These are phyloP conservation scores for Pythium guiyangense DNA, from an alignment of 352 stramenopile species.

Conservation along the genomic window DNA sequence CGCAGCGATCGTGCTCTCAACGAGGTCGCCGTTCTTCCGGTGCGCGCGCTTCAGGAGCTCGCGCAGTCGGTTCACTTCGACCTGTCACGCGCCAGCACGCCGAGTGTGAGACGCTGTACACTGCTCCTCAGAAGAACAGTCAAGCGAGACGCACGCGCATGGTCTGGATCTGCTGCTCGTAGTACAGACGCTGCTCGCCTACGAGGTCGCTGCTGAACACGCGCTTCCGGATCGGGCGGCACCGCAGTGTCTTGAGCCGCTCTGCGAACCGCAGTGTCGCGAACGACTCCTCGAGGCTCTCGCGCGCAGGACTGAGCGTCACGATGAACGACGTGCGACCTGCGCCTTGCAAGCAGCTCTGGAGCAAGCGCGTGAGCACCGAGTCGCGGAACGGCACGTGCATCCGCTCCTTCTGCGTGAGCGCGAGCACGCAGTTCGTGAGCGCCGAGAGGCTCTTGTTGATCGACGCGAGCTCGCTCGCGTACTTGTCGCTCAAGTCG, in stretches of 20 bases:
- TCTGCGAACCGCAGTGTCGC: slow-evolving; percentile 70
- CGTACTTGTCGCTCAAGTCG: slow-evolving; percentile 56
- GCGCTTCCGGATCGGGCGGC: slow-evolving; percentile 42
- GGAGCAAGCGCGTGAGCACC: slow-evolving; percentile 58
- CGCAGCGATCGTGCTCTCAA: slow-evolving; percentile 14
- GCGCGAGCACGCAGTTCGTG: slow-evolving; percentile 70
- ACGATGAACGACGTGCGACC: slow-evolving; percentile 60
- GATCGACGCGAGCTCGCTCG: slow-evolving; percentile 53
- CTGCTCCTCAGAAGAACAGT: neutral
- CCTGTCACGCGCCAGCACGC: slow-evolving; percentile 11
- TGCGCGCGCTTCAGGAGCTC: slow-evolving; percentile 46
- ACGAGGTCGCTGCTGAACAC: slow-evolving; percentile 45
- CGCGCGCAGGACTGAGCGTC: slow-evolving; percentile 49
- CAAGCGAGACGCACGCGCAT: slow-evolving; percentile 36
- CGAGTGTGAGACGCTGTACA: neutral
- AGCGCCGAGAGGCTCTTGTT: slow-evolving; percentile 75
- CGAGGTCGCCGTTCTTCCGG: slow-evolving; percentile 23
- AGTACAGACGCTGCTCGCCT: slow-evolving; percentile 53
- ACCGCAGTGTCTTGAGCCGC: slow-evolving; percentile 52
- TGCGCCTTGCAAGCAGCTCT: slow-evolving; percentile 52
- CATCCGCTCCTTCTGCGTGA: slow-evolving; percentile 49
- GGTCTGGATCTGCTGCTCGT: slow-evolving; percentile 63
- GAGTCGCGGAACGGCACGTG: slow-evolving; percentile 69
- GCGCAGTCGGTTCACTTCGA: slow-evolving; percentile 49
- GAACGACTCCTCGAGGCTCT: slow-evolving; percentile 62